Evolutionary conservation across 192 early-diverging fungal species (phyloP).

Genomic region (Dispira simplex): DNA sequence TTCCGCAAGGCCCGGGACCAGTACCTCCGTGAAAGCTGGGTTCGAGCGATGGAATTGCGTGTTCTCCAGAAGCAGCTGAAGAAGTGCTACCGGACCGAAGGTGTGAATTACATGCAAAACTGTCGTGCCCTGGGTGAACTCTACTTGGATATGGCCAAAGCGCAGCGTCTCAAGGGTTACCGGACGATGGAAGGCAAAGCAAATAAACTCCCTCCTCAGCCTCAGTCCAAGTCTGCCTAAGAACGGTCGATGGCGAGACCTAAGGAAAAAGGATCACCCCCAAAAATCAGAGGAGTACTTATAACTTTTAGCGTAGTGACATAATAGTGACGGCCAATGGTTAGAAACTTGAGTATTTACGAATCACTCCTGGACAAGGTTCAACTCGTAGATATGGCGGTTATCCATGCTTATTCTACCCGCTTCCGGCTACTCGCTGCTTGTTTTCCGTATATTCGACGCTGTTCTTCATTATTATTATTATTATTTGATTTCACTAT

Average conservation of each 20-base stretch:
- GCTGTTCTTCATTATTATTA: too few species aligned
- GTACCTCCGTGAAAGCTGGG: constrained; percentile 75
- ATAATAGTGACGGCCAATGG: too few species aligned
- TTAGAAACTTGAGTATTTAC: too few species aligned
- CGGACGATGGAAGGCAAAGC: background rate
- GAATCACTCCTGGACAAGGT: too few species aligned
- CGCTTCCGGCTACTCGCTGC: too few species aligned
- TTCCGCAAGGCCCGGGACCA: constrained; percentile 35
- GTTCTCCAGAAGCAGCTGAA: constrained; percentile 70
- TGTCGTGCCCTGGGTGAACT: constrained; percentile 69
- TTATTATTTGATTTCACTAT: too few species aligned
- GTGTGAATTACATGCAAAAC: constrained; percentile 88
- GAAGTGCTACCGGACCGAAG: constrained; percentile 85
- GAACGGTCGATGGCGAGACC: background rate
- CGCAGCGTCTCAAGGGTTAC: background rate
- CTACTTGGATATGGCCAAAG: constrained; percentile 41
- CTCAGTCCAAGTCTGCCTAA: background rate
- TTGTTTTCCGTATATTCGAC: too few species aligned
- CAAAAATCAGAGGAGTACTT: too few species aligned
- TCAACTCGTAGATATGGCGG: too few species aligned
- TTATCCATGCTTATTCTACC: too few species aligned
- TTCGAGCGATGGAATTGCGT: constrained; percentile 78
- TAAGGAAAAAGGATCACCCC: too few species aligned
- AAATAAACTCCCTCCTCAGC: background rate
- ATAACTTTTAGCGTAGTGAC: too few species aligned